Base-by-base conservation (phyloP, 2,329 filamentous ascomycete genomes). In the Hymenoscyphus salicellus region DNA sequence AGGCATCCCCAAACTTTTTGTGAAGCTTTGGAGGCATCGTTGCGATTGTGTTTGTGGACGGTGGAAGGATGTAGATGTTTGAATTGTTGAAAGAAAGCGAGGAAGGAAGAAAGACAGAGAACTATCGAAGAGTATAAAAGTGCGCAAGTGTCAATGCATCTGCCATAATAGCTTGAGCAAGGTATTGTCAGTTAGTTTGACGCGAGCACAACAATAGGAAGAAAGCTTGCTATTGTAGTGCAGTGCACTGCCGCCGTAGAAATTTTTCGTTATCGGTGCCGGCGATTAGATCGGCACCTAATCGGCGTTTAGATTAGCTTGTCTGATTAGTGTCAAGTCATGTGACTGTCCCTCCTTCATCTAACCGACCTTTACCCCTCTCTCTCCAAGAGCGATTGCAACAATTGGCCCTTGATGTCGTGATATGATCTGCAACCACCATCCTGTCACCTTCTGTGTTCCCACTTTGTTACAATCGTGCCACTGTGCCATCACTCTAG, bases 21-120 rank as follows among this genome's bases (percentile, higher is more conserved):
- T 76, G 75, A 11, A 79, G 74, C 68, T 76, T 75, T 71, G 80
- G 78, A 32, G 78, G 78, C 79, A 81, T 81, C 33, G 57, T 75
- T 70, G 63, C 58, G 30, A 16, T 17, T 28, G 26, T 7, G 46
- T 61, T n/a, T 41, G 17, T 23, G n/a, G 23, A 57, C 41, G 14
- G 26, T 28, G n/a, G n/a, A n/a, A 55, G 43, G 17, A 32, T 26
- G 49, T 5, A 26, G 28, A 26, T 28, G 30, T 23, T 20, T 33
- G 46, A 36, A 20, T 61, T 61, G 43, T 56, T 49, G 46, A 52
- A 57, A 60, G 10, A 17, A 55, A 62, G 11, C 23, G 20, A 38
- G 20, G n/a, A 60, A 33, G 23, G 26, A 59, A 30, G 26, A 23
- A 5, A 20, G 43, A 38, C 16, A 2, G 20, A 28, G 20, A 52